phyloP scores from a whole-genome alignment of 768 basidiomycete species.

The Boletus vermiculosoides region DNA sequence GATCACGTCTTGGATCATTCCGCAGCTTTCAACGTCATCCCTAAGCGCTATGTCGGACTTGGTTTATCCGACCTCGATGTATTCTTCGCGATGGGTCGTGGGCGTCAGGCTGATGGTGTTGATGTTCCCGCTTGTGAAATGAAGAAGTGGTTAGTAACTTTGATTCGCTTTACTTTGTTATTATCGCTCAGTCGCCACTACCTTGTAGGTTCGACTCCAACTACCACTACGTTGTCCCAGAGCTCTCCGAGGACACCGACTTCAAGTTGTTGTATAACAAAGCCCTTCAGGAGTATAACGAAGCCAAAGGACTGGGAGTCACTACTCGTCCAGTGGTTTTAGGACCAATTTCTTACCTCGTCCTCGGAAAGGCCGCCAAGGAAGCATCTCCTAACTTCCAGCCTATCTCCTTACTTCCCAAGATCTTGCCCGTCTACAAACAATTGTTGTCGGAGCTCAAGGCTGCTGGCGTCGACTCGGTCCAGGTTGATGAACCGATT shows the following conservation, averaged over 20 bases:
- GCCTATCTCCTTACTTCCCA: slow-evolving; percentile 85
- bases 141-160: slow-evolving; percentile 89
- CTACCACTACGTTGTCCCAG: slow-evolving; percentile 98
- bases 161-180: background rate
- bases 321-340: slow-evolving; percentile 92
- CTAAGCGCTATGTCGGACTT: slow-evolving; percentile 87
- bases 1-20: slow-evolving; percentile 99
- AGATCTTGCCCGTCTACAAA: slow-evolving; percentile 89
- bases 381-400: slow-evolving; percentile 82
- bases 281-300: slow-evolving; percentile 88
- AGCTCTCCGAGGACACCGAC: slow-evolving; percentile 84
- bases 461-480: slow-evolving; percentile 88
- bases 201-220: slow-evolving; percentile 88
- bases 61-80: slow-evolving; percentile 88
- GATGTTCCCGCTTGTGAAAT: slow-evolving; percentile 98
- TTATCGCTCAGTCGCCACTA: slow-evolving; percentile 1
- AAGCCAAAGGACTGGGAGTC: slow-evolving; percentile 89
- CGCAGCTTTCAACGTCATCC: slow-evolving; percentile 93
- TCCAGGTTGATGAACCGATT: slow-evolving; percentile 96
- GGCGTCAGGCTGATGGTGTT: slow-evolving; percentile 89
- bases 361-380: slow-evolving; percentile 88
- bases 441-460: slow-evolving; percentile 89
- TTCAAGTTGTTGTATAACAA: slow-evolving; percentile 98
- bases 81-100: slow-evolving; percentile 99
- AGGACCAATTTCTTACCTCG: slow-evolving; percentile 93